These are phyloP conservation scores for Pichia terricola DNA, from an alignment of 1,139 yeast genomes.

Conservation along the genomic window DNA sequence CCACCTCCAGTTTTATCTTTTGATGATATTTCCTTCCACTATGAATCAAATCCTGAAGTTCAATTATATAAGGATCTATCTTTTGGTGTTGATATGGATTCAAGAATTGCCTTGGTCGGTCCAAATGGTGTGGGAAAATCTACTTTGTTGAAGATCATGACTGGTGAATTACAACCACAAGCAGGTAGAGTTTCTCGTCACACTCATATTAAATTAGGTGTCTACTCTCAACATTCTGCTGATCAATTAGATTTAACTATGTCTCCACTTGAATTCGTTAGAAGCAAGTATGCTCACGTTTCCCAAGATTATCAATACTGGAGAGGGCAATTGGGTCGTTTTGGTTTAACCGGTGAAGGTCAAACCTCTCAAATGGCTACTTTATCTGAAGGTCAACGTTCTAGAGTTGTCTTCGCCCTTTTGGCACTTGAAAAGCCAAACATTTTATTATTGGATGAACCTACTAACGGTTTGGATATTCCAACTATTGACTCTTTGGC, in stretches of 20 bases:
- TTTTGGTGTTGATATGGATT: conserved; percentile 99
- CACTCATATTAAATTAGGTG: conserved; percentile 96
- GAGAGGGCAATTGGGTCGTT: conserved; percentile 98
- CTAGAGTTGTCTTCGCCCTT: conserved; percentile 95
- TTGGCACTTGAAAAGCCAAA: conserved; percentile 94
- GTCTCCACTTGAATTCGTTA: conserved; percentile 92
- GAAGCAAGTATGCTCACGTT: conserved; percentile 79
- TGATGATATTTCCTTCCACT: conserved; percentile 88
- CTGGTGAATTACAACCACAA: conserved; percentile 85
- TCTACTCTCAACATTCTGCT: conserved; percentile 97
- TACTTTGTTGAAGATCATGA: conserved; percentile 90
- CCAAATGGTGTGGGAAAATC: conserved; percentile 99
- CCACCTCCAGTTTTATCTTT: conserved; percentile 99
- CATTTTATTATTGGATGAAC: conserved; percentile 92
- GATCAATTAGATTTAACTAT: conserved; percentile 95
- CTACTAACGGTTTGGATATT: conserved; percentile 98
- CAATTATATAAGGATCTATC: conserved; percentile 84
- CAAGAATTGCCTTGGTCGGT: conserved; percentile 95
- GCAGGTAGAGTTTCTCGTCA: conserved; percentile 94
- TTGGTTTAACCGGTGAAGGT: conserved; percentile 97
- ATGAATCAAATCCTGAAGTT: conserved; percentile 80
- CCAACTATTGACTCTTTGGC: conserved; percentile 97
- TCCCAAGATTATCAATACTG: conserved; percentile 99
- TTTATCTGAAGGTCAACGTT: conserved; percentile 97
- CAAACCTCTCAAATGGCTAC: conserved; percentile 99